Evolutionary conservation across 305 asterid genomes (phyloP).

Genomic region (Caryopteris hybrid): DNA sequence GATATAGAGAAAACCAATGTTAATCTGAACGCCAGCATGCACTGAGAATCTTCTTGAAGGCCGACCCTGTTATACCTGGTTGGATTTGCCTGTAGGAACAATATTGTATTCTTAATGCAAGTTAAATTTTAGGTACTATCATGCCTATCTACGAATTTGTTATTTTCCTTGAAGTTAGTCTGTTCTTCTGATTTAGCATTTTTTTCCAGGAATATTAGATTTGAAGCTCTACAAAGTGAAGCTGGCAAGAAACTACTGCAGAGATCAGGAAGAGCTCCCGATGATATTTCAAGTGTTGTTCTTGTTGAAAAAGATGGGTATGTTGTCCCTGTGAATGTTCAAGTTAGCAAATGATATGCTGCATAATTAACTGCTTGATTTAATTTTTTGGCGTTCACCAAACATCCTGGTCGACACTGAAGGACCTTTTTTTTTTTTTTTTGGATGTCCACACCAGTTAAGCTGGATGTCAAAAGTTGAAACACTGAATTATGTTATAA

Average conservation of each 20-base stretch:
- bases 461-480: background rate
- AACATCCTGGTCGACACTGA: background rate
- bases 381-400: background rate
- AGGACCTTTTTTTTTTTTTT: background rate
- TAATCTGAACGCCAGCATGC: too few relatives aligned
- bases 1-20: too few relatives aligned
- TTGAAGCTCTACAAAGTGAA: constrained; percentile 89
- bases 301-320: constrained; percentile 83
- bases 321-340: background rate
- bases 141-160: background rate
- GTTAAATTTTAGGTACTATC: too few relatives aligned
- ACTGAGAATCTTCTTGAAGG: too few relatives aligned
- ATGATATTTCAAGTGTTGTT: constrained; percentile 94
- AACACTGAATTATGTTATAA: background rate
- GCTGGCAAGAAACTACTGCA: constrained; percentile 76
- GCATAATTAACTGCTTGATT: background rate
- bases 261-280: constrained; percentile 91
- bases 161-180: background rate
- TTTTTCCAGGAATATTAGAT: constrained; percentile 66
- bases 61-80: too few relatives aligned
- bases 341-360: background rate
- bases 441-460: background rate
- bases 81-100: too few relatives aligned
- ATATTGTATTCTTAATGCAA: too few relatives aligned
- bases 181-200: constrained; percentile 9